Evolutionary conservation across 345 rosid genomes (phyloP).

Genomic region (sweet orange (Citrus sinensis)): DNA sequence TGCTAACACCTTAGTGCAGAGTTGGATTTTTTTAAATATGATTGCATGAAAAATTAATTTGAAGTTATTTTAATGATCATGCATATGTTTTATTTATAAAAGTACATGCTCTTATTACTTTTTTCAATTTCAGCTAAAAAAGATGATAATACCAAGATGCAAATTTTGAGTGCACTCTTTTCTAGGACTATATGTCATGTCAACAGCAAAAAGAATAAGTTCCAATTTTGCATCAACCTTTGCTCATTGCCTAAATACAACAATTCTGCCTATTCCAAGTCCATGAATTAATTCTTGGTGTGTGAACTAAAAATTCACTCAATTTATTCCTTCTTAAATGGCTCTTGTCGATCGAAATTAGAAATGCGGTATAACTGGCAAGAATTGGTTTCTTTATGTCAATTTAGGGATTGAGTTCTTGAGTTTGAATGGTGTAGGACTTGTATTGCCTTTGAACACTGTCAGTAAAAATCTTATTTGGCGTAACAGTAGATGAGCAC

Average conservation of each 20-base stretch:
- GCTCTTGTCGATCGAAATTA: not conserved
- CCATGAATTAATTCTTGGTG: not conserved
- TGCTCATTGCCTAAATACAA: not conserved
- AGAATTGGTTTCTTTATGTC: not conserved
- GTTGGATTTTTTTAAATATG: too few species aligned
- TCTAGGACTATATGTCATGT: not conserved
- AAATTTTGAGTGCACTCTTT: not conserved
- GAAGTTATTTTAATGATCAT: not conserved
- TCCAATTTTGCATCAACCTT: conserved; percentile 3
- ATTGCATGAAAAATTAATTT: too few species aligned
- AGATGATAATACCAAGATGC: not conserved
- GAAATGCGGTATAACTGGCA: not conserved
- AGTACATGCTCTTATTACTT: not conserved
- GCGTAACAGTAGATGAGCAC: not conserved
- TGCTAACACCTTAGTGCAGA: too few species aligned
- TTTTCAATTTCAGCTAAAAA: too few species aligned
- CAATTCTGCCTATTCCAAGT: not conserved
- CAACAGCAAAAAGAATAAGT: conserved; percentile 9
- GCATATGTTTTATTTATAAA: not conserved
- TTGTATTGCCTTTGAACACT: not conserved
- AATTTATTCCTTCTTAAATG: conserved; percentile 16
- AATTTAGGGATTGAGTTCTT: not conserved
- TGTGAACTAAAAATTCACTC: conserved; percentile 4
- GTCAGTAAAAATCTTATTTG: not conserved
- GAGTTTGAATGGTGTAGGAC: not conserved